Evolutionary conservation across 805 yeast species (phyloP), one percentile per base, ranked within the genome.

Genomic region (Clavispora asparagi): DNA sequence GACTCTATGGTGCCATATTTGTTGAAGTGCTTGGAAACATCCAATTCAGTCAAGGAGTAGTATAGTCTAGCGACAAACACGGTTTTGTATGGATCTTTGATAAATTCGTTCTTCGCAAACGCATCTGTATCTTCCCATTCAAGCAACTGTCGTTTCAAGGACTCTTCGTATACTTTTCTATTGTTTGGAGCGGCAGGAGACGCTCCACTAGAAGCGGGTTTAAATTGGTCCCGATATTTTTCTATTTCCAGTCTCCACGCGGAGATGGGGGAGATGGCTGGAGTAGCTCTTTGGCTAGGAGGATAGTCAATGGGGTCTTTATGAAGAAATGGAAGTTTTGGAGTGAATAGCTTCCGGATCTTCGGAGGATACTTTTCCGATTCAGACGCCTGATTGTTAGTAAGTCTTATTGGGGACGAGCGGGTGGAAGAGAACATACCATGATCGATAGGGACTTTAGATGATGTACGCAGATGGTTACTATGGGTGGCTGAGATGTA

Each of bases 61-160:
- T 79, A 79, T 39, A 92, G 65, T 44, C 97, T 69, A 0, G 85
- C 84, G 7, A 92, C 75, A 60, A 94, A 89, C 3, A 92, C 72
- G 0, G 97, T 92, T 48, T 73, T 71, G 58, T 76, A 82, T 1
- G 97, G 95, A 58, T 89, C 95, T 46, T 66, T 51, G 40, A 53
- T 28, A 31, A 48, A 46, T 23, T 49, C 49, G 35, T 52, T 54
- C 19, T 51, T 45, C 31, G 50, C 45, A 19, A 55, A 52, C 9
- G 52, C 49, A 29, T 51, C 57, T 12, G 55, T 39, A 17, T 56
- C 54, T 12, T 55, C 49, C 60, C 60, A 56, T 29, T 56, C 57
- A 3, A 13, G 25, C 6, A 51, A 44, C 41, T 56, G 60, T n/a
- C 60, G 56, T 13, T 36, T 41, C n/a, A 41, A 41, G 7, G 53